Evolutionary conservation across 2,329 filamentous ascomycete species (phyloP).

Genomic region (Torrubiellomyces zombiae): DNA sequence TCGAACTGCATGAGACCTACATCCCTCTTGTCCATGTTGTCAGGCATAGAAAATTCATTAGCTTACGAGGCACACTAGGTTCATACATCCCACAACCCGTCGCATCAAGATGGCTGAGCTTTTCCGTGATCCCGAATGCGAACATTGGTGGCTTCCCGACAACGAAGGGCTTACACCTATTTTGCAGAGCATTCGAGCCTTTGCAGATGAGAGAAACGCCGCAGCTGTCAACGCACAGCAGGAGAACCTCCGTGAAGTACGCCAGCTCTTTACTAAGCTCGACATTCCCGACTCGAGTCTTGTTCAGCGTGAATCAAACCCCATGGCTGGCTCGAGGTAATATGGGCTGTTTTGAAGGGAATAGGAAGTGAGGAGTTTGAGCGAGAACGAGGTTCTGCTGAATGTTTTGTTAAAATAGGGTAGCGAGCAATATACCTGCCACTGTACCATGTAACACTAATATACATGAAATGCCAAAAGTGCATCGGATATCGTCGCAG

Average conservation of each 20-base stretch:
- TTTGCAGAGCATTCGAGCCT: constrained; percentile 59
- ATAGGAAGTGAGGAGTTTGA: no score
- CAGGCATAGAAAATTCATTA: background rate
- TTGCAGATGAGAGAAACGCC: constrained; percentile 61
- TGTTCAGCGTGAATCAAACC: no score
- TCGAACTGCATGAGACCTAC: no score
- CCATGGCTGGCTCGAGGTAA: background rate
- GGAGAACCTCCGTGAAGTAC: constrained; percentile 58
- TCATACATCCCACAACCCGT: constrained; percentile 63
- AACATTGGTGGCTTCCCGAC: constrained; percentile 80
- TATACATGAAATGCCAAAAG: no score
- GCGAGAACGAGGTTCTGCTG: no score
- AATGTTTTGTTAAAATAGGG: no score
- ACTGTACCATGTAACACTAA: no score
- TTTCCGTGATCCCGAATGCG: constrained; percentile 55
- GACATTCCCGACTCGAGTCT: constrained; percentile 9
- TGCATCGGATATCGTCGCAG: no score
- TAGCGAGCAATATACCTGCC: no score
- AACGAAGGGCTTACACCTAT: constrained; percentile 60
- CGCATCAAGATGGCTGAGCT: constrained; percentile 59
- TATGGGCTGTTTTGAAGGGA: no score
- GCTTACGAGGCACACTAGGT: constrained; percentile 32
- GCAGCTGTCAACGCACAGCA: constrained; percentile 38
- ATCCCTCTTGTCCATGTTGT: constrained; percentile 1
- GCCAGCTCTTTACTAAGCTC: constrained; percentile 52